Conservation (phyloP, 2,329 filamentous ascomycete genomes). For the Didymella exigua region DNA sequence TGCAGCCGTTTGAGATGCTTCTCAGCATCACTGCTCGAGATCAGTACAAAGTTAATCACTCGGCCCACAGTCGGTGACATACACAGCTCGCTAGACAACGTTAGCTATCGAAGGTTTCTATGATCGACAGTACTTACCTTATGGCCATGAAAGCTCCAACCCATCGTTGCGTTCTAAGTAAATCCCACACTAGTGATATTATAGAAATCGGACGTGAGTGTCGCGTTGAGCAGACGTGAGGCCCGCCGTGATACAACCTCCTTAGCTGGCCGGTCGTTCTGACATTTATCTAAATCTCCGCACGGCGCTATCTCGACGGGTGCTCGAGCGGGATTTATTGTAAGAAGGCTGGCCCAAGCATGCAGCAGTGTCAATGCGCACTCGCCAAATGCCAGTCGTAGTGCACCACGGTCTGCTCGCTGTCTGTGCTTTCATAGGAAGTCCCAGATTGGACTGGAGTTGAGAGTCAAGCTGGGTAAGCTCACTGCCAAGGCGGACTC, state of each 20-base stretch:
- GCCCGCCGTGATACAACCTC: not conserved
- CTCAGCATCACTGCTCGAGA: conserved; percentile 37
- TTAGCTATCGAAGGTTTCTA: conserved; percentile 6
- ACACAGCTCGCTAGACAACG: conserved; percentile 33
- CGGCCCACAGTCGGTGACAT: conserved; percentile 8
- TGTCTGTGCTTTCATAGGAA: not conserved
- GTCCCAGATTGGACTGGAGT: conserved; percentile 1
- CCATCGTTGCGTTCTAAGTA: conserved; percentile 28
- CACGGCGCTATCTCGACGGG: conserved; percentile 1
- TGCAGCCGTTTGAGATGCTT: conserved; percentile 45
- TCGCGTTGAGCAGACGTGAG: not conserved
- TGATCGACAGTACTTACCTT: conserved; percentile 17
- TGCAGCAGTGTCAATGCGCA: conserved; percentile 4
- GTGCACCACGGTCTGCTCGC: not conserved
- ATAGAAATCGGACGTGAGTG: not conserved
- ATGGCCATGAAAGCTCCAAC: conserved; percentile 41
- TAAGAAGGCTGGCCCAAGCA: conserved; percentile 10
- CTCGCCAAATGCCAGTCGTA: conserved; percentile 1
- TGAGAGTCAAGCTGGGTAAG: conserved; percentile 19
- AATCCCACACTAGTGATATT: not conserved
- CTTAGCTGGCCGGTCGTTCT: not conserved
- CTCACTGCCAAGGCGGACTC: conserved; percentile 15
- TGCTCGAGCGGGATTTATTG: conserved; percentile 1
- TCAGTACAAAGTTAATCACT: conserved; percentile 16
- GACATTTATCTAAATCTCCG: conserved; percentile 6